Conservation (phyloP, 768 basidiomycete species). For the Dioszegia aurantiaca region DNA sequence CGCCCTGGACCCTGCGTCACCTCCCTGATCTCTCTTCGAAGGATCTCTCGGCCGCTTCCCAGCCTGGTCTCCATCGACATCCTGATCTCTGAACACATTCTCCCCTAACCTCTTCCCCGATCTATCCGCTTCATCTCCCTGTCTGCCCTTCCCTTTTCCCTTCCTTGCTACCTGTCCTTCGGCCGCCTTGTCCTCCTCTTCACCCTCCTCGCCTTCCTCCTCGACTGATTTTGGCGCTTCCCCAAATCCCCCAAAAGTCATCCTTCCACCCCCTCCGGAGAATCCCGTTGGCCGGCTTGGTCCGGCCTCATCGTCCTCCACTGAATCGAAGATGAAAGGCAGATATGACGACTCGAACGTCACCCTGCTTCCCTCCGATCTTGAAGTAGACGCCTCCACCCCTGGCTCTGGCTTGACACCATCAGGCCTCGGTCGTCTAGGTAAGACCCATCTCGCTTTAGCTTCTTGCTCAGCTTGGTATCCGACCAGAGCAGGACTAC, state of each 20-base stretch:
- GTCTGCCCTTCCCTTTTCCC: background rate
- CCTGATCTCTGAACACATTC: background rate
- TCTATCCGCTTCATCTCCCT: background rate
- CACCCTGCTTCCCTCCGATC: background rate
- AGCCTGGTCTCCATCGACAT: background rate
- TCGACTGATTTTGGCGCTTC: constrained; percentile 8
- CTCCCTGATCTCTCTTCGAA: no score
- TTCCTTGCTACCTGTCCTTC: constrained; percentile 5
- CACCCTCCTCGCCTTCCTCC: constrained; percentile 15
- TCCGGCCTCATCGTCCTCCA: constrained; percentile 7
- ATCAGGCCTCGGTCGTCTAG: background rate
- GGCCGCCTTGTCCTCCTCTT: constrained; percentile 20
- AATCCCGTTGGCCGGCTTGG: constrained; percentile 1
- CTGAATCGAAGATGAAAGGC: constrained; percentile 8
- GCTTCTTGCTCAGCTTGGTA: constrained; percentile 8
- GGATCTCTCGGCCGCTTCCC: background rate
- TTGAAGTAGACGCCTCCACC: background rate
- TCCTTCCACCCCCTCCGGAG: constrained; percentile 28
- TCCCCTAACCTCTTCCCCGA: background rate
- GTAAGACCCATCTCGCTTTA: constrained; percentile 1
- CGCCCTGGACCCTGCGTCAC: no score
- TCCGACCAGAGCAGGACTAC: background rate
- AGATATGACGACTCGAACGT: constrained; percentile 9
- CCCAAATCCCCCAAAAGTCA: constrained; percentile 38
- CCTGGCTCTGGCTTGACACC: background rate